phyloP scores from a whole-genome alignment of 1,284 basidiomycete genomes.

The Pholiota adiposa region DNA sequence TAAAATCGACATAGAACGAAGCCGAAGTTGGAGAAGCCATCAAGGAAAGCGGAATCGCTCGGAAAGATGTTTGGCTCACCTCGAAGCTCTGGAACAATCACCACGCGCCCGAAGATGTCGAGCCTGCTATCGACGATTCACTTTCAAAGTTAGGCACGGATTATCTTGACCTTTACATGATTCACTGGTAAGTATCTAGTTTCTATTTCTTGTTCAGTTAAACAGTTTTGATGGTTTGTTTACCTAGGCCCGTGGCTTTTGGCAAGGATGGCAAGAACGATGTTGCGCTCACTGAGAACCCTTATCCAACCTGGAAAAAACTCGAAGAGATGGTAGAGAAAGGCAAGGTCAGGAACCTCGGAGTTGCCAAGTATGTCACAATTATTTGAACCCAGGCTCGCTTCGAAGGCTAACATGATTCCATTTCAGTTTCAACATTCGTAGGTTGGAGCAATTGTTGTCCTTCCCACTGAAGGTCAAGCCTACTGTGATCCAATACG shows the following conservation, averaged over 20 bases:
- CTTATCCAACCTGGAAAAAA: conserved; percentile 84
- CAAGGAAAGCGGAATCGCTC: conserved; percentile 55
- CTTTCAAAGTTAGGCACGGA: conserved; percentile 70
- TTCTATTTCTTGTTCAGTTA: neutral
- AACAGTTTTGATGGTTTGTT: neutral
- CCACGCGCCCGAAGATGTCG: conserved; percentile 70
- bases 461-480: conserved; percentile 72
- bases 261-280: conserved; percentile 61
- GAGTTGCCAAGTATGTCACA: conserved; percentile 73
- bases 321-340: conserved; percentile 80
- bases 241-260: conserved; percentile 67
- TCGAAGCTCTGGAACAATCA: conserved; percentile 73
- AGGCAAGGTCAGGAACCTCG: conserved; percentile 84
- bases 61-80: conserved; percentile 72
- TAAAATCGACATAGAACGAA: conserved; percentile 61
- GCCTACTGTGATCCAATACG: conserved; percentile 85
- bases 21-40: conserved; percentile 77
- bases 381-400: neutral
- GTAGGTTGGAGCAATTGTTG: conserved; percentile 64
- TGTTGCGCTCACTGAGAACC: conserved; percentile 66
- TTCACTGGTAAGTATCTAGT: conserved; percentile 70
- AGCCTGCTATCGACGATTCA: conserved; percentile 69
- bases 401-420: neutral
- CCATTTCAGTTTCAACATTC: conserved; percentile 16
- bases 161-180: conserved; percentile 81